These are phyloP conservation scores for Trametes coccinea DNA, from an alignment of 768 basidiomycete species.

Conservation along the genomic window DNA sequence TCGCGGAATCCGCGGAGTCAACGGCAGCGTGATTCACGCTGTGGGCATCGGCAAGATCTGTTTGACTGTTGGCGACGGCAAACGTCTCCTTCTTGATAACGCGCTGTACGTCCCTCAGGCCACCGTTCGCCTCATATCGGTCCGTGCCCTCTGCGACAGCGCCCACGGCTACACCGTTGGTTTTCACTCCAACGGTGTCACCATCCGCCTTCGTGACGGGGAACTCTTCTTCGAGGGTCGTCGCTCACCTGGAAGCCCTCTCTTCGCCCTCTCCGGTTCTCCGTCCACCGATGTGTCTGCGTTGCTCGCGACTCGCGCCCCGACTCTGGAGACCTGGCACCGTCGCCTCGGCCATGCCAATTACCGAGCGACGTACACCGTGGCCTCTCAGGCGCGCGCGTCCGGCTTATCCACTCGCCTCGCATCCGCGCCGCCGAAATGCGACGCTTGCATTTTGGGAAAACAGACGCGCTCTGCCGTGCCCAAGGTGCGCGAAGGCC, in stretches of 20 bases:
- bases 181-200: background rate
- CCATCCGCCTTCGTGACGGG: background rate
- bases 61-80: constrained; percentile 21
- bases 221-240: background rate
- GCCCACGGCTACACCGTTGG: background rate
- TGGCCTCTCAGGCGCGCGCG: constrained; percentile 13
- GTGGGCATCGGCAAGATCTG: constrained; percentile 30
- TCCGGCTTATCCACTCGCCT: constrained; percentile 30
- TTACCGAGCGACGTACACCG: constrained; percentile 19
- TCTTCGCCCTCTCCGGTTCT: constrained; percentile 7
- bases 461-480: constrained; percentile 39
- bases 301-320: background rate
- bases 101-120: constrained; percentile 17
- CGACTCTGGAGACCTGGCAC: constrained; percentile 28
- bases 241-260: background rate
- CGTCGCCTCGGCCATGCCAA: constrained; percentile 30
- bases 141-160: constrained; percentile 12
- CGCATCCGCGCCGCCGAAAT: constrained; percentile 28
- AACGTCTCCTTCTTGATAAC: constrained; percentile 5
- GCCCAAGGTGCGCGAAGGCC: constrained; percentile 33
- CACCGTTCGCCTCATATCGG: constrained; percentile 13
- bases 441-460: constrained; percentile 39
- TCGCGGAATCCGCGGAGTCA: constrained; percentile 31
- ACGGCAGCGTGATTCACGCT: constrained; percentile 29
- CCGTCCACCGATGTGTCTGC: constrained; percentile 9